Evolutionary conservation across 768 basidiomycete genomes (phyloP), one percentile per base, ranked within the genome.

Genomic region (Mycena latifolia): DNA sequence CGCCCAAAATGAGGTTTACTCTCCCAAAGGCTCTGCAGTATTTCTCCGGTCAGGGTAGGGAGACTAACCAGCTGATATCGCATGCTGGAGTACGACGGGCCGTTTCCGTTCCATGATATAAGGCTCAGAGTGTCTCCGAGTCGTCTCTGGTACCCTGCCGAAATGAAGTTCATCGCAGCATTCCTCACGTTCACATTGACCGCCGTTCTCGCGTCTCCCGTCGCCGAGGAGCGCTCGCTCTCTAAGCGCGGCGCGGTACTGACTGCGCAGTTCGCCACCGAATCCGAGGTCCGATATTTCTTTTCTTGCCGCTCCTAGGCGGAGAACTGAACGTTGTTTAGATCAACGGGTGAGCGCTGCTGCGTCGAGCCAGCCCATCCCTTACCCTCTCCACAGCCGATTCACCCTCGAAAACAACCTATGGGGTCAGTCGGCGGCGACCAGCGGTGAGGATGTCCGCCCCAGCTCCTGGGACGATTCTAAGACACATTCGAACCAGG

Each of bases 381-480:
- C 35, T 18, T 11, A 46, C 20, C 9, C 6, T 11, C 27, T n/a
- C 22, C 8, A 7, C 41, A 63, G 61, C 20, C 61, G 53, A 22
- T 63, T 63, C 46, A 48, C 24, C 27, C 53, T 79, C 17, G 72
- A 75, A 54, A 78, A 78, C 56, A 78, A 77, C 60, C 68, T 79
- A 12, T 79, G 77, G 77, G 77, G 77, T 15, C 37, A 72, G 66
- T 71, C 73, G 12, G 60, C 74, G 17, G 77, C 71, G 14, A 71
- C 73, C 17, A 71, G 71, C 39, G 77, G 77, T 75, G 60, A 27
- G 66, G 48, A 15, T 20, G 20, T 31, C 33, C 14, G 14, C 33
- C 33, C 33, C 6, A 35, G 33, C 33, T 35, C 33, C 6, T 35
- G 33, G 14, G 14, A 7, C 6, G 14, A 6, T 35, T 35, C 6